Conservation (phyloP, 176 grass and related monocot genomes). For the Canna indica region DNA sequence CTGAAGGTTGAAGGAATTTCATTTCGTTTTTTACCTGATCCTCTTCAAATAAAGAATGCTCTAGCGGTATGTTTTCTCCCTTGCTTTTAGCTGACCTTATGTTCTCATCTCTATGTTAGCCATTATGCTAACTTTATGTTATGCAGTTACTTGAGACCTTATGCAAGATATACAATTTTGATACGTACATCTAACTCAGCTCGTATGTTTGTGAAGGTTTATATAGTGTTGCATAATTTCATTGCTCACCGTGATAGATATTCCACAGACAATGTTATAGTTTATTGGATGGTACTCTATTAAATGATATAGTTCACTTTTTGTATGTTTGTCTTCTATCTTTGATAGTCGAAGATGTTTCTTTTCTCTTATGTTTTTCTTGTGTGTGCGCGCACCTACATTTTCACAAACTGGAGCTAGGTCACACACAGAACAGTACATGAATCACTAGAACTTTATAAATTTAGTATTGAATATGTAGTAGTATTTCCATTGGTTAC, state of each 20-base stretch:
- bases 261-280: too few relatives aligned
- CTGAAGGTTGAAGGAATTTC: constrained; percentile 95
- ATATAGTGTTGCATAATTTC: too few relatives aligned
- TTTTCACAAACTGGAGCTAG: neutral
- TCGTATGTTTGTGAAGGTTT: too few relatives aligned
- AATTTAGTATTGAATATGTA: neutral
- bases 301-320: neutral
- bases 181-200: neutral
- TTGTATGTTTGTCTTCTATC: neutral
- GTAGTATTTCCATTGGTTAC: neutral
- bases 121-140: neutral
- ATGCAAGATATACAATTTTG: neutral
- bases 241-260: neutral
- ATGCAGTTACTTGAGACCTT: neutral
- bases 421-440: too few relatives aligned
- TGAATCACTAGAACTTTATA: neutral
- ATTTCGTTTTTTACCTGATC: constrained; percentile 85
- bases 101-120: neutral
- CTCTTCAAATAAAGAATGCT: constrained; percentile 95
- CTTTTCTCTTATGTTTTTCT: neutral
- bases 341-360: neutral
- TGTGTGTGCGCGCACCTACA: too few relatives aligned
- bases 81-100: neutral
- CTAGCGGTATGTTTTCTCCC: constrained; percentile 36
- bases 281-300: too few relatives aligned